Evolutionary conservation across 169 alveolate genomes (phyloP).

Genomic region (Plasmodium cynomolgi): DNA sequence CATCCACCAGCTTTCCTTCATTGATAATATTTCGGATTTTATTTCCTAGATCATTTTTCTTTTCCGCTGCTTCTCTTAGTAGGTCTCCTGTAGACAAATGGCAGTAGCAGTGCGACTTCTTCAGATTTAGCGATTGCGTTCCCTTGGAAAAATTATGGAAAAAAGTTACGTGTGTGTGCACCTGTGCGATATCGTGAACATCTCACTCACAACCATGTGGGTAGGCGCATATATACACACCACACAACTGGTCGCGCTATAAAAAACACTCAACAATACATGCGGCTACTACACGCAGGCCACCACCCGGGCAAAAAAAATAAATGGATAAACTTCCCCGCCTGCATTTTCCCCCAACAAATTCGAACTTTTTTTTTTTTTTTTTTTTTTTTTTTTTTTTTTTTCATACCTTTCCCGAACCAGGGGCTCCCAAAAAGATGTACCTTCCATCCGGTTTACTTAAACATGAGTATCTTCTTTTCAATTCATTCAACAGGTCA

Average conservation of each 20-base stretch:
- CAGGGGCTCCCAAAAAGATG: constrained; percentile 86
- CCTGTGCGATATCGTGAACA: neutral
- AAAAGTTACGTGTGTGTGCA: neutral
- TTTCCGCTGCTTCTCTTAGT: constrained; percentile 81
- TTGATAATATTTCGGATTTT: constrained; percentile 92
- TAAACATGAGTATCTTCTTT: constrained; percentile 83
- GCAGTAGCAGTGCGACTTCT: constrained; percentile 84
- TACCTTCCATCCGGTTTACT: constrained; percentile 84
- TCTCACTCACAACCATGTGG: neutral
- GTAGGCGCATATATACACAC: neutral
- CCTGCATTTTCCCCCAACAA: neutral
- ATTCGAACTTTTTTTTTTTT: neutral
- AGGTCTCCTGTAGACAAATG: constrained; percentile 86
- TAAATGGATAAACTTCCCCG: neutral
- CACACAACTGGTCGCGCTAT: neutral
- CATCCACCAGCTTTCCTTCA: constrained; percentile 93
- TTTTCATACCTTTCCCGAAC: constrained; percentile 85
- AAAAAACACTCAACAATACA: neutral
- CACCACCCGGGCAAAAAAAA: neutral
- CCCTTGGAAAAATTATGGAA: constrained; percentile 72
- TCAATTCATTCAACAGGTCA: constrained; percentile 79
- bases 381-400: neutral
- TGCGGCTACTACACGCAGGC: neutral
- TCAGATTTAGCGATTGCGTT: constrained; percentile 79
- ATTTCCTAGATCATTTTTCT: constrained; percentile 82